A percentile compares a stretch with the other conserved stretches of the same genome.
phyloP scores from a whole-genome alignment of 2,329 filamentous ascomycete genomes.

The Botrytis medusae region DNA sequence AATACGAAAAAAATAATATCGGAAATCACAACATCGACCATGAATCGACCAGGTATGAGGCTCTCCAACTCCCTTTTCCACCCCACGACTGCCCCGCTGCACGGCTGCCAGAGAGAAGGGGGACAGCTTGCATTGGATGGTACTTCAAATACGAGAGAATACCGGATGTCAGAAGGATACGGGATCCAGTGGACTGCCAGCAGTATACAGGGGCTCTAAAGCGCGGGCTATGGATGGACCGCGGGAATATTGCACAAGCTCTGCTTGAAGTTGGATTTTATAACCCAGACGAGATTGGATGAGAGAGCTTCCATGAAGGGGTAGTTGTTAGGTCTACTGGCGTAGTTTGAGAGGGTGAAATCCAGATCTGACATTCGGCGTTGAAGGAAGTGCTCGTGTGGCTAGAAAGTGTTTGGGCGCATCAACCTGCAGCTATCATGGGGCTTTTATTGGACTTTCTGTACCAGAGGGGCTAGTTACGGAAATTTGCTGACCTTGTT shows the following conservation, averaged over 20 bases:
- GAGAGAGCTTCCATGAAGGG: conserved; percentile 7
- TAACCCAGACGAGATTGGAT: background rate
- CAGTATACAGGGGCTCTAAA: background rate
- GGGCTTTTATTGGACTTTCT: background rate
- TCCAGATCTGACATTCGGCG: background rate
- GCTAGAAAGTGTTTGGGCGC: conserved; percentile 10
- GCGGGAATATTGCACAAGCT: background rate
- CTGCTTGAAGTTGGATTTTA: conserved; percentile 4
- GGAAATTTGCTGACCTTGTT: conserved; percentile 28
- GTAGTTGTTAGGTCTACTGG: background rate
- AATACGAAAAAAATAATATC: background rate
- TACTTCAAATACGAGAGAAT: background rate
- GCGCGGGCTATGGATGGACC: background rate
- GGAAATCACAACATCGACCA: conserved; percentile 25
- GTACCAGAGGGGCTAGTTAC: background rate
- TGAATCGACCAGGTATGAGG: conserved; percentile 41
- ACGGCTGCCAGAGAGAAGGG: conserved; percentile 21
- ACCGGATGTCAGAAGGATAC: background rate
- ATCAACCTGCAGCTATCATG: background rate
- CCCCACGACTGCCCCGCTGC: conserved; percentile 35
- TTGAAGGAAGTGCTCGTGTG: background rate
- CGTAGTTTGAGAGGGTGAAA: background rate
- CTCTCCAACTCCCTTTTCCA: conserved; percentile 29
- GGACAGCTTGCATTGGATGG: conserved; percentile 13
- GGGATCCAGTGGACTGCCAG: background rate